A percentile compares a stretch with the other conserved stretches of the same genome.
Evolutionary conservation across 805 yeast species (phyloP).

Genomic region (Yarrowia sp.): DNA sequence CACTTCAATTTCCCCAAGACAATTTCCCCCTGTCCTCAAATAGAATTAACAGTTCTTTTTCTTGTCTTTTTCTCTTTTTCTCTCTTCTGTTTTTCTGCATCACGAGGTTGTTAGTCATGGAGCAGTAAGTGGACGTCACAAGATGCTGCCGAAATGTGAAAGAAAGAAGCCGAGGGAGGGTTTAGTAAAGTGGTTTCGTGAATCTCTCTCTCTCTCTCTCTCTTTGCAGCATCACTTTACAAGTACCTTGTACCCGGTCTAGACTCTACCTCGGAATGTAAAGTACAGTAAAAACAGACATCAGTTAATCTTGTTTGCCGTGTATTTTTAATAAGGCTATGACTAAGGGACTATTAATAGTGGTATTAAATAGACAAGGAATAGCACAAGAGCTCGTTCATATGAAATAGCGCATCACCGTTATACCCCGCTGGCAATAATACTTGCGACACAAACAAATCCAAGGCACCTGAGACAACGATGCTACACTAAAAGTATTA

Average conservation of each 20-base stretch:
- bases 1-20: too few species aligned
- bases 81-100: not conserved
- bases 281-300: not conserved
- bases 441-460: too few species aligned
- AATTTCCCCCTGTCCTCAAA: not conserved
- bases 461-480: not conserved
- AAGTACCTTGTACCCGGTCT: too few species aligned
- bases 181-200: too few species aligned
- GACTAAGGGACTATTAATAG: not conserved
- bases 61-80: too few species aligned
- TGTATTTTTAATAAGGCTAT: too few species aligned
- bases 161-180: not conserved
- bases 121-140: slow-evolving; percentile 2
- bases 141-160: not conserved
- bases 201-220: too few species aligned
- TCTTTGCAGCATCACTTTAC: too few species aligned
- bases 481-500: not conserved
- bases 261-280: not conserved
- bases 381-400: too few species aligned
- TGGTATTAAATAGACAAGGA: too few species aligned
- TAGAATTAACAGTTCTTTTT: slow-evolving; percentile 3
- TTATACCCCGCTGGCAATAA: too few species aligned
- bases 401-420: too few species aligned
- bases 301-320: not conserved
- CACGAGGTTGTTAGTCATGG: slow-evolving; percentile 10